Evolutionary conservation across 1,284 basidiomycete species (phyloP).

Genomic region (Farysia itapuensis): DNA sequence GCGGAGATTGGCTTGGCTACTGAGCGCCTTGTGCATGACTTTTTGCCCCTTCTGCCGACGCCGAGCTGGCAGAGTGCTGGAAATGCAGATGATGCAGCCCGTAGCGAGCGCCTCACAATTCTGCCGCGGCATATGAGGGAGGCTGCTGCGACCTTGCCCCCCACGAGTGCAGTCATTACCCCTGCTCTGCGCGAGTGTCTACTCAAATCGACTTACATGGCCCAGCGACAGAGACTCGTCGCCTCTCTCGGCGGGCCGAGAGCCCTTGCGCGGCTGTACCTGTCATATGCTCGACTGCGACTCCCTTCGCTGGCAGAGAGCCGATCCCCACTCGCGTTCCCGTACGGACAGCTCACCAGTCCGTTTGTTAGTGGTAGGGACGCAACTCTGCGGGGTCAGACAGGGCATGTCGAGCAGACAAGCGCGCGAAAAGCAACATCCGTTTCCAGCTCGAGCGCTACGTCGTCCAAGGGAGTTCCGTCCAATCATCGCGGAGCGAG

Average conservation of each 20-base stretch:
- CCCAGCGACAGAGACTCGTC: constrained; percentile 30
- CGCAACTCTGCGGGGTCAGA: not conserved
- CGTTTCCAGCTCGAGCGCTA: constrained; percentile 20
- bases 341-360: constrained; percentile 33
- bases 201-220: constrained; percentile 20
- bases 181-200: constrained; percentile 5
- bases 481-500: constrained; percentile 1
- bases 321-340: constrained; percentile 36
- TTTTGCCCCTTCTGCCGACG: constrained; percentile 26
- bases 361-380: constrained; percentile 25
- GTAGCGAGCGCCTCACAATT: not conserved
- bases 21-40: constrained; percentile 40
- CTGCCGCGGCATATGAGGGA: not conserved
- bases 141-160: not conserved
- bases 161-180: constrained; percentile 6
- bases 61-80: too few relatives aligned
- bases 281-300: constrained; percentile 38
- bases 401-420: constrained; percentile 1
- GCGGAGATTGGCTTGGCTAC: constrained; percentile 43
- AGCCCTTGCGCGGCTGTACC: constrained; percentile 39
- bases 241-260: constrained; percentile 43
- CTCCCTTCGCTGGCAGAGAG: constrained; percentile 22
- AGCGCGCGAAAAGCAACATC: constrained; percentile 7
- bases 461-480: not conserved
- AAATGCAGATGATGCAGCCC: too few relatives aligned